Percentiles rank a stretch among this genome's conserved stretches.
These are phyloP conservation scores for Malbranchea zuffiana DNA, from an alignment of 2,329 filamentous ascomycete genomes.

Conservation along the genomic window DNA sequence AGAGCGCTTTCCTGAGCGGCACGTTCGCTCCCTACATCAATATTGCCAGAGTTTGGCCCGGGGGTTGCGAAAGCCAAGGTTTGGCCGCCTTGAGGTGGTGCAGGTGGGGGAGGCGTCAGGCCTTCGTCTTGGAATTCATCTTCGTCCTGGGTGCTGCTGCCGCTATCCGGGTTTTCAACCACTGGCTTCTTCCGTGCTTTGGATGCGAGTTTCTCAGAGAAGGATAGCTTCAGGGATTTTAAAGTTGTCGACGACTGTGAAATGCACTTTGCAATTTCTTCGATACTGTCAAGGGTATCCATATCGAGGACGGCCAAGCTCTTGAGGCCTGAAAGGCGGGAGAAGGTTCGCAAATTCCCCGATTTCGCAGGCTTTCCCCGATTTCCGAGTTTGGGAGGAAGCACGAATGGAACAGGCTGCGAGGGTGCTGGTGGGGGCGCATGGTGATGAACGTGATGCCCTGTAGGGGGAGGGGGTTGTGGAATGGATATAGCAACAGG, in stretches of 20 bases:
- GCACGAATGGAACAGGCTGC: neutral
- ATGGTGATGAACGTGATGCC: conserved; percentile 17
- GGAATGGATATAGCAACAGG: conserved; percentile 3
- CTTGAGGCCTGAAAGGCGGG: conserved; percentile 47
- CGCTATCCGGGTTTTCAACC: conserved; percentile 40
- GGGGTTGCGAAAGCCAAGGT: neutral
- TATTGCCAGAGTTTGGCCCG: conserved; percentile 14
- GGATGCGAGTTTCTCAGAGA: conserved; percentile 44
- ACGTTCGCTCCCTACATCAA: conserved; percentile 15
- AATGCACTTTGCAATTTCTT: conserved; percentile 48
- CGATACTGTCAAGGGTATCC: conserved; percentile 45
- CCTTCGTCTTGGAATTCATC: conserved; percentile 40
- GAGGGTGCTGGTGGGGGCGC: conserved; percentile 7
- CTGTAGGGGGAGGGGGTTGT: conserved; percentile 17
- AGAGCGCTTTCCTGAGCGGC: conserved; percentile 17
- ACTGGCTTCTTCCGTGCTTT: conserved; percentile 36
- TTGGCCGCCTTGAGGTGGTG: conserved; percentile 5
- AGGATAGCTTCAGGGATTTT: conserved; percentile 46
- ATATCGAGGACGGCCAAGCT: conserved; percentile 49
- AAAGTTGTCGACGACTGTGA: conserved; percentile 46
- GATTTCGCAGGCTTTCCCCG: conserved; percentile 1
- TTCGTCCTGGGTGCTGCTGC: conserved; percentile 24
- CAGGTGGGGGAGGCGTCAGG: conserved; percentile 9
- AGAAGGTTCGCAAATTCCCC: conserved; percentile 30
- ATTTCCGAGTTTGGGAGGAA: conserved; percentile 3